A percentile compares a stretch with the other conserved stretches of the same genome.
These are phyloP conservation scores for Aegilops longissima DNA, from an alignment of 176 grass and related monocot genomes.

Conservation along the genomic window DNA sequence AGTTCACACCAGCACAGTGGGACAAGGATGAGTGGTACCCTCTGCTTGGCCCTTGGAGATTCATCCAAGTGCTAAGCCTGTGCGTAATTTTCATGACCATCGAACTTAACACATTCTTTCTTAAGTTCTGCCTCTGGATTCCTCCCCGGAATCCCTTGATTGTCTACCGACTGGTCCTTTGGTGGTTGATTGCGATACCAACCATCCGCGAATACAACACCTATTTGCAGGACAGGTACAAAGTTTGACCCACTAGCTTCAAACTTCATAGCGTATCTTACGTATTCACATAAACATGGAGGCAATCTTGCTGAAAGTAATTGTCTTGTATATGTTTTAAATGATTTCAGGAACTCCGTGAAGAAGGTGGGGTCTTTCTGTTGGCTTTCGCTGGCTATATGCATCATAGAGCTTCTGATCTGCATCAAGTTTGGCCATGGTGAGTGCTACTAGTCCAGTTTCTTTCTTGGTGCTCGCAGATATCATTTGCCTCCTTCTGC, in stretches of 20 bases:
- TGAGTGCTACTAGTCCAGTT: constrained; percentile 13
- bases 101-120: constrained; percentile 96
- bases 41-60: constrained; percentile 87
- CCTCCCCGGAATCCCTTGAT: constrained; percentile 88
- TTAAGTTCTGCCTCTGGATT: constrained; percentile 98
- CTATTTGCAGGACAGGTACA: constrained; percentile 96
- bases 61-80: constrained; percentile 87
- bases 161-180: constrained; percentile 83
- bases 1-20: constrained; percentile 95
- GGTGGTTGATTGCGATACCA: constrained; percentile 99
- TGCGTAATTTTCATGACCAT: constrained; percentile 94
- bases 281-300: neutral
- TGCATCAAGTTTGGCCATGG: constrained; percentile 95
- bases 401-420: constrained; percentile 95
- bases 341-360: constrained; percentile 72
- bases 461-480: neutral
- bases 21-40: constrained; percentile 99
- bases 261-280: neutral
- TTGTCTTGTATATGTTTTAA: neutral
- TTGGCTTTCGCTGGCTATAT: constrained; percentile 95
- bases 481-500: neutral
- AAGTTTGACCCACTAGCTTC: constrained; percentile 11
- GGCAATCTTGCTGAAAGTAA: neutral
- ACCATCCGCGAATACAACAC: constrained; percentile 98
- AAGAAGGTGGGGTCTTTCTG: constrained; percentile 99